Percentiles rank a stretch among this genome's conserved stretches.
These are phyloP conservation scores for Botrytis squamosa DNA, from an alignment of 2,329 filamentous ascomycete genomes.

Conservation along the genomic window DNA sequence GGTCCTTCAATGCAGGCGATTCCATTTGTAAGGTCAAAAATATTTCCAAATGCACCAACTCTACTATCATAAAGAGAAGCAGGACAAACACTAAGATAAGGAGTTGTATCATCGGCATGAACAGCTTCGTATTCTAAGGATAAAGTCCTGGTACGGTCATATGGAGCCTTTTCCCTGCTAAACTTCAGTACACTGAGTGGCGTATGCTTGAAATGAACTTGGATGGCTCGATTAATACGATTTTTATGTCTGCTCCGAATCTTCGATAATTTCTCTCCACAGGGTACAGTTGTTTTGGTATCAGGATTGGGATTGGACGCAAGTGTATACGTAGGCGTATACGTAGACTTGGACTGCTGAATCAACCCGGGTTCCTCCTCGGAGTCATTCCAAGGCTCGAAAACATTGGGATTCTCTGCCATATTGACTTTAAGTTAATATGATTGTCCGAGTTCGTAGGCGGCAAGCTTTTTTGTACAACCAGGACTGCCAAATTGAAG, in stretches of 20 bases:
- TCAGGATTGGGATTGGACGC: background rate
- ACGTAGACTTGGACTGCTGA: background rate
- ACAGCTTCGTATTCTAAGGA: background rate
- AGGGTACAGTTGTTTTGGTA: background rate
- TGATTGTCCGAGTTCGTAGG: background rate
- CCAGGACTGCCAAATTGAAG: background rate
- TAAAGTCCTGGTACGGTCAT: background rate
- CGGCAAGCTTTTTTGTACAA: background rate
- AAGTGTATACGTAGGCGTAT: background rate
- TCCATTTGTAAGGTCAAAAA: background rate
- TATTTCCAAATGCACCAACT: background rate
- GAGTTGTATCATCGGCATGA: background rate
- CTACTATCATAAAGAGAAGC: background rate
- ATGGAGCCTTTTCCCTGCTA: background rate
- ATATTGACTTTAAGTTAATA: background rate
- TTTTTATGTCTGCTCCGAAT: background rate
- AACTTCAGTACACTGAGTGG: background rate
- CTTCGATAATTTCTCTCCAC: background rate
- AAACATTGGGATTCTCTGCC: background rate
- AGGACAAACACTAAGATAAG: background rate
- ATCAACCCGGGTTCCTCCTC: background rate
- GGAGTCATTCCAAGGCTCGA: background rate
- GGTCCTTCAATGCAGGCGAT: slow-evolving; percentile 5
- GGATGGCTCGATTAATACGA: background rate
- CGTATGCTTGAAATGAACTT: background rate